Evolutionary conservation across 768 basidiomycete species (phyloP).

Genomic region (Lactarius hatsudake): DNA sequence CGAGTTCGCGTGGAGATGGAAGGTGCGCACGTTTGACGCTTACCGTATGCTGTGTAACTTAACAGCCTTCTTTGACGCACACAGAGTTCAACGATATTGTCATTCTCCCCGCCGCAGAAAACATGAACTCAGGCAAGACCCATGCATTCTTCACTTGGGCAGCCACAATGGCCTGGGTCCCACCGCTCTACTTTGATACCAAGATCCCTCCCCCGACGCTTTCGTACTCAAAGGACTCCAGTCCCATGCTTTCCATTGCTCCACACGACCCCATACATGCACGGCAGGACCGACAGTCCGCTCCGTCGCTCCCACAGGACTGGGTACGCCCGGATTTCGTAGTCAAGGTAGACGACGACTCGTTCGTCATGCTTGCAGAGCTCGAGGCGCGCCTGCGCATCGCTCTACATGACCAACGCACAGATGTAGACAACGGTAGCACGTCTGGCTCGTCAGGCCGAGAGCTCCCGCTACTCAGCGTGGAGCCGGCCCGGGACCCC

Average conservation of each 20-base stretch:
- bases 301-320: conserved; percentile 43
- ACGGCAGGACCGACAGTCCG: conserved; percentile 47
- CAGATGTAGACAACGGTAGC: background rate
- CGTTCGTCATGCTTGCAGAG: conserved; percentile 93
- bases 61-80: background rate
- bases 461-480: conserved; percentile 14
- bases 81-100: conserved; percentile 84
- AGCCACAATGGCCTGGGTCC: conserved; percentile 85
- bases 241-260: conserved; percentile 58
- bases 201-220: conserved; percentile 46
- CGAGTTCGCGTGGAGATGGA: conserved; percentile 87
- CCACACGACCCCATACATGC: conserved; percentile 67
- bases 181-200: conserved; percentile 60
- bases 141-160: conserved; percentile 94
- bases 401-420: conserved; percentile 51
- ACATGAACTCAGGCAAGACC: conserved; percentile 96
- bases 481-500: conserved; percentile 48
- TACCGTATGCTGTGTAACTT: background rate
- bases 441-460: background rate
- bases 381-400: conserved; percentile 85
- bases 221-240: conserved; percentile 63
- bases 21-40: conserved; percentile 51
- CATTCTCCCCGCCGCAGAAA: conserved; percentile 80
- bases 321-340: conserved; percentile 92
- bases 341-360: conserved; percentile 93